Evolutionary conservation across 1,139 yeast genomes (phyloP).

Genomic region (Keqinozyma sinolaborantium): DNA sequence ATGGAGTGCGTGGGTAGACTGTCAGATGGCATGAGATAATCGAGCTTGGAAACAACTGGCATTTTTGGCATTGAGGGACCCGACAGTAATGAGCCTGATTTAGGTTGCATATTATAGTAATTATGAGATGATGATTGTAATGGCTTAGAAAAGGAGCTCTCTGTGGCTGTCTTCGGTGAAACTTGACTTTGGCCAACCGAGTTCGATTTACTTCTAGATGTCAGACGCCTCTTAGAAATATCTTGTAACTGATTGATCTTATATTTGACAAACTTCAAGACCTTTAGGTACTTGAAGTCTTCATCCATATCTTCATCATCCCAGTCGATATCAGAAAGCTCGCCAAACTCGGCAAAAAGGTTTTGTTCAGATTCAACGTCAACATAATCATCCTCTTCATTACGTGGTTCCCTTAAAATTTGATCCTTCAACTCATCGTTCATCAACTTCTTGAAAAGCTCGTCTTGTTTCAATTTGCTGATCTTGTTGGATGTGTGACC

Average conservation of each 20-base stretch:
- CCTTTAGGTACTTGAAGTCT: constrained; percentile 43
- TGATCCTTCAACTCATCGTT: constrained; percentile 41
- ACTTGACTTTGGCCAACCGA: too few species aligned
- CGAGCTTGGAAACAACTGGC: constrained; percentile 27
- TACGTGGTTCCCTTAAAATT: constrained; percentile 29
- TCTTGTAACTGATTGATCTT: constrained; percentile 19
- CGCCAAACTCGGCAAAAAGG: constrained; percentile 10
- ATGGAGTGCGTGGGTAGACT: constrained; percentile 18
- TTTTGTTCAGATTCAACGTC: constrained; percentile 12
- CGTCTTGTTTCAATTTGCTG: constrained; percentile 29
- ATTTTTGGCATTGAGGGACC: constrained; percentile 14
- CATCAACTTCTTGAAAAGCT: constrained; percentile 34
- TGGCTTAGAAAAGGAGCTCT: too few species aligned
- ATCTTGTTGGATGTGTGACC: constrained; percentile 9
- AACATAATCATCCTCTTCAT: constrained; percentile 20
- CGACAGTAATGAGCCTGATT: background rate
- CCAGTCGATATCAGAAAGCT: constrained; percentile 37
- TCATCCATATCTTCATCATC: constrained; percentile 51
- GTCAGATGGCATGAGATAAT: constrained; percentile 27
- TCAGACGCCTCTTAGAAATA: constrained; percentile 6
- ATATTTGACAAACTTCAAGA: constrained; percentile 41
- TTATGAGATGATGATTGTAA: too few species aligned
- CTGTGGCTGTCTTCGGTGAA: too few species aligned
- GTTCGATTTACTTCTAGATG: background rate
- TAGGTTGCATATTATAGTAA: too few species aligned